Percentiles rank a stretch among this genome's conserved stretches.
Conservation (phyloP, 1,284 basidiomycete species). For the Lentinula novae-zelandiae region DNA sequence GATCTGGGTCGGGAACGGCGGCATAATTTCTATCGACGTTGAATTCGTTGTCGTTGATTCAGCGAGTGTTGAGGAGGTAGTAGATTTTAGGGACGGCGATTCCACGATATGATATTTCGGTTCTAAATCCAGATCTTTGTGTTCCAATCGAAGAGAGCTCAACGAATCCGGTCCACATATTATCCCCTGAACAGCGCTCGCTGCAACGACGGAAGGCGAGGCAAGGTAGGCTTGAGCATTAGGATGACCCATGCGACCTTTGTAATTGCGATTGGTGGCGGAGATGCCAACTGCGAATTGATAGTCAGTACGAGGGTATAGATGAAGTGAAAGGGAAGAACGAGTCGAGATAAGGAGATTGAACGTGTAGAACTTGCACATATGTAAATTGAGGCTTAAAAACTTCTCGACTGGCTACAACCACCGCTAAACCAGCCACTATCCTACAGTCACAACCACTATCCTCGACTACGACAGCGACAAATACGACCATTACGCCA, state of each 20-base stretch:
- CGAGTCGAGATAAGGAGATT: too few relatives aligned
- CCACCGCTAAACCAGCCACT: conserved; percentile 42
- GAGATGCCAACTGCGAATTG: conserved; percentile 70
- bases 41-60: not conserved
- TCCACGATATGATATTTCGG: conserved; percentile 20
- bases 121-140: conserved; percentile 40
- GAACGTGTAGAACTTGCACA: too few relatives aligned
- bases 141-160: not conserved
- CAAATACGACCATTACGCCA: conserved; percentile 55
- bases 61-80: conserved; percentile 18
- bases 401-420: not conserved
- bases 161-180: conserved; percentile 78
- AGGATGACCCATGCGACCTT: conserved; percentile 96
- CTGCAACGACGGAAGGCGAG: conserved; percentile 95
- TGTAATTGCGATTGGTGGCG: conserved; percentile 98
- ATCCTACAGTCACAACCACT: conserved; percentile 58
- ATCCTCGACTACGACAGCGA: conserved; percentile 58
- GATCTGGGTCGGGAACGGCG: conserved; percentile 84
- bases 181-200: conserved; percentile 88
- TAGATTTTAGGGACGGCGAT: conserved; percentile 10
- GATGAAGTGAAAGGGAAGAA: too few relatives aligned
- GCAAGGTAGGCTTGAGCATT: conserved; percentile 95
- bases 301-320: too few relatives aligned
- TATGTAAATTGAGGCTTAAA: not conserved
- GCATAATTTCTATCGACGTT: conserved; percentile 42